Base-by-base conservation (phyloP, 768 basidiomycete genomes). In the Leccinum subgranulosum region DNA sequence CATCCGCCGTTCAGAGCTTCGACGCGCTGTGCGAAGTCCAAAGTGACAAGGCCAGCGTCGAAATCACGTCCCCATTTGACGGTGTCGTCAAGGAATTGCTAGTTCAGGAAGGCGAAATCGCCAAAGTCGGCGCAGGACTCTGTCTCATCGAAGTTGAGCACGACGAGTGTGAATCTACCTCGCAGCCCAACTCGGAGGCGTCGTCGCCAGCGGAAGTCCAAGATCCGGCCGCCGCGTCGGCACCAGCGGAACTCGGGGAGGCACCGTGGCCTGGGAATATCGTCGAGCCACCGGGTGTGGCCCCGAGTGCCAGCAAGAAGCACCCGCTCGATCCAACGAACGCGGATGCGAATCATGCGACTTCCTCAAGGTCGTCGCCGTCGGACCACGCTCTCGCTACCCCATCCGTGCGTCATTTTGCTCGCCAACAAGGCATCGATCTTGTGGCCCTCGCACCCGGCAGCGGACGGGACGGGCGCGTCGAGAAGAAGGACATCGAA, bases 1-100 rank as follows among this genome's bases (percentile, higher is more conserved):
- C 71, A 12, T 72, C 77, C 15, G 63, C 66, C 0, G 73, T 94
- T 0, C 76, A 82, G 54, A 77, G 81, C 12, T 94, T 94, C 64
- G 88, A 90, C 49, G 71, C 79, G 17, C 75, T 93, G 5, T 92
- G 90, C 66, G 92, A 94, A 60, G 91, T 94, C 3, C 91, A 93
- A 74, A 88, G 86, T 60, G 92, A 94, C 81, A 94, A 94, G 71
- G 92, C 91, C 1, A 88, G 85, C 71, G 92, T 94, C 25, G 92
- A 94, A 71, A 93, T 95, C 55, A 94, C 92, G 3, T 88, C 87
- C 56, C 92, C 92, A 2, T 93, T 81, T 65, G 87, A 92, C 43
- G 92, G 92, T 6, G 75, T 85, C 31, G 75, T 94, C 49, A 84
- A 81, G 59, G 80, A 88, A 60, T 72, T 94, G 6, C 76, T 91